Conservation (phyloP, 805 yeast genomes). For the Yarrowia alimentaria region DNA sequence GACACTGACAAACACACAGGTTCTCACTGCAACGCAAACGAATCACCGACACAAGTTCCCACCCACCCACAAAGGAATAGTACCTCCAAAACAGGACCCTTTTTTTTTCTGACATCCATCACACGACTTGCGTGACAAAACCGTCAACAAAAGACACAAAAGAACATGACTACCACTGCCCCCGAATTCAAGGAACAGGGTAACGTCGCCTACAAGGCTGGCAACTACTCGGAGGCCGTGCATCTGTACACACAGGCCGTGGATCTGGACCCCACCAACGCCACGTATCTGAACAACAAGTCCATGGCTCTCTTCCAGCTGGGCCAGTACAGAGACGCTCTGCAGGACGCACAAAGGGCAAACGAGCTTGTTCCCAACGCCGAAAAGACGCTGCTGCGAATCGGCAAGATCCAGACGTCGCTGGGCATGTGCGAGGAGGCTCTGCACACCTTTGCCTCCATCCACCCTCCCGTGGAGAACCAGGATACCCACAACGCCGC, state of each 20-base stretch:
- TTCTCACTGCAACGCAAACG: too few relatives aligned
- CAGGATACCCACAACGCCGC: slow-evolving; percentile 36
- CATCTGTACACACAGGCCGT: slow-evolving; percentile 41
- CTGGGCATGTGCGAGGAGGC: slow-evolving; percentile 42
- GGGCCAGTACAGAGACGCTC: slow-evolving; percentile 39
- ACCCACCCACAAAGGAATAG: too few relatives aligned
- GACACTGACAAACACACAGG: too few relatives aligned
- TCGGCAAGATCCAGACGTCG: slow-evolving; percentile 40
- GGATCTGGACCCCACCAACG: slow-evolving; percentile 40
- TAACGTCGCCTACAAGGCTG: slow-evolving; percentile 41
- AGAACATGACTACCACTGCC: slow-evolving; percentile 20
- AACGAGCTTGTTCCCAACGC: slow-evolving; percentile 37
- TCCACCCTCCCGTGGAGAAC: slow-evolving; percentile 33
- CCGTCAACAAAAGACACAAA: background rate
- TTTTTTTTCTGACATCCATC: too few relatives aligned
- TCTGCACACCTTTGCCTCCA: slow-evolving; percentile 34
- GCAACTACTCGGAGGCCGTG: slow-evolving; percentile 39
- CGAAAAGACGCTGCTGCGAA: slow-evolving; percentile 40
- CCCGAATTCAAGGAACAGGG: slow-evolving; percentile 40
- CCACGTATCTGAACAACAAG: slow-evolving; percentile 43
- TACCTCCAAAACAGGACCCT: too few relatives aligned
- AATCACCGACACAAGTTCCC: too few relatives aligned
- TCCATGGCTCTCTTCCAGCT: slow-evolving; percentile 43
- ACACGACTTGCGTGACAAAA: too few relatives aligned
- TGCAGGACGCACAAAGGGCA: slow-evolving; percentile 40